Evolutionary conservation across 1,284 basidiomycete genomes (phyloP).

Genomic region (Tylopilus sp.): DNA sequence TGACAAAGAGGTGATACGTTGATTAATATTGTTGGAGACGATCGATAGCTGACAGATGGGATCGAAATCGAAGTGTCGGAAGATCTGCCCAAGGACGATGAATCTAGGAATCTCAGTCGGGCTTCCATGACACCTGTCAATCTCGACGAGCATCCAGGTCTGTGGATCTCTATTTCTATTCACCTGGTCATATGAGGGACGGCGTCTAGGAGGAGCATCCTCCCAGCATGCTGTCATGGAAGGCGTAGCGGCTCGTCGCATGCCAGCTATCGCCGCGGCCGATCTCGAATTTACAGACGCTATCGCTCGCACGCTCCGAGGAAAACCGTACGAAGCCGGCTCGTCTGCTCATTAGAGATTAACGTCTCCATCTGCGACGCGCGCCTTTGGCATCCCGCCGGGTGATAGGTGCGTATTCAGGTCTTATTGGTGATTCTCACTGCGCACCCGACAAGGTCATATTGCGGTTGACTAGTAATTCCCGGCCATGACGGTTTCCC

Average conservation of each 20-base stretch:
- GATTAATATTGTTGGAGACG: conserved; percentile 17
- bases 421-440: conserved; percentile 5
- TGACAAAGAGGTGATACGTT: conserved; percentile 18
- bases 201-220: conserved; percentile 20
- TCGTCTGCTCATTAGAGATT: conserved; percentile 18
- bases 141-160: conserved; percentile 20
- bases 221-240: conserved; percentile 16
- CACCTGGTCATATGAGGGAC: conserved; percentile 12
- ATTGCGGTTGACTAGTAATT: conserved; percentile 13
- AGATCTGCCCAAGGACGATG: conserved; percentile 31
- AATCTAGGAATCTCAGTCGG: conserved; percentile 24
- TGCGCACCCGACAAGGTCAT: conserved; percentile 26
- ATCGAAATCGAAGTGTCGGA: conserved; percentile 22
- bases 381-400: conserved; percentile 12
- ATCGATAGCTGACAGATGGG: conserved; percentile 12
- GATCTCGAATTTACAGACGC: conserved; percentile 18
- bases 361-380: conserved; percentile 19
- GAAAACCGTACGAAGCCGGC: conserved; percentile 17
- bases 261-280: conserved; percentile 26
- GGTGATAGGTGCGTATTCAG: conserved; percentile 14
- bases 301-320: conserved; percentile 21
- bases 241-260: conserved; percentile 8
- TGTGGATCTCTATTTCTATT: conserved; percentile 23
- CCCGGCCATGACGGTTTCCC: conserved; percentile 3
- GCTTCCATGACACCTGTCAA: conserved; percentile 29